Evolutionary conservation across 768 basidiomycete species (phyloP).

Genomic region (Leccinum truebloodii): DNA sequence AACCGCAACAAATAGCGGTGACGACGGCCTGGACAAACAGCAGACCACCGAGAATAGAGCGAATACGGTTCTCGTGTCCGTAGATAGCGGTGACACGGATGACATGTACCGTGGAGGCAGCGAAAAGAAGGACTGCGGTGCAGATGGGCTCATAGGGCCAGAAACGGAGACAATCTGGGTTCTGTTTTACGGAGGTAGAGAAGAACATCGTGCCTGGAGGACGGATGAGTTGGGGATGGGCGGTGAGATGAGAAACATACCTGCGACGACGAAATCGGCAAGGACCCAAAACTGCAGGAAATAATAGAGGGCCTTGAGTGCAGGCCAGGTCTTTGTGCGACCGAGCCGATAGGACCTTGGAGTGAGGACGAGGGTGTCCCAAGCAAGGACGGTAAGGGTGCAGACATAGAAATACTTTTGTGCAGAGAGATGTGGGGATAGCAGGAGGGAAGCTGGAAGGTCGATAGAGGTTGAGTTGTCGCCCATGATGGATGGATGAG

Average conservation of each 20-base stretch:
- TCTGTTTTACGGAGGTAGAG: constrained; percentile 64
- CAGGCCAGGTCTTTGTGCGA: constrained; percentile 65
- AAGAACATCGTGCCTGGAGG: constrained; percentile 77
- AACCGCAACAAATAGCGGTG: constrained; percentile 74
- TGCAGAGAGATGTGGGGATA: constrained; percentile 75
- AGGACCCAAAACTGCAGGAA: constrained; percentile 80
- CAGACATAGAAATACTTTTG: constrained; percentile 92
- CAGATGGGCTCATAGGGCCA: constrained; percentile 87
- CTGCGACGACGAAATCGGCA: constrained; percentile 73
- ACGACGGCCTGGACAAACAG: constrained; percentile 68
- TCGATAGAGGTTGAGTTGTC: constrained; percentile 1
- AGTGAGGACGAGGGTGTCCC: constrained; percentile 85
- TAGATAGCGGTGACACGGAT: constrained; percentile 82
- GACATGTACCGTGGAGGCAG: constrained; percentile 73
- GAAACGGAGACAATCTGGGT: constrained; percentile 60
- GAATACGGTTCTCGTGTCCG: constrained; percentile 54
- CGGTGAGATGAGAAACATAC: constrained; percentile 36
- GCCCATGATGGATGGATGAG: constrained; percentile 22
- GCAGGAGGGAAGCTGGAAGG: constrained; percentile 68
- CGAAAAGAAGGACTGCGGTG: constrained; percentile 73
- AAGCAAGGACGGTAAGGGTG: constrained; percentile 85
- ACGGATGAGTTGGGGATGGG: constrained; percentile 2
- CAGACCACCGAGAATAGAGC: constrained; percentile 56
- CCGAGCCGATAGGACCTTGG: constrained; percentile 76
- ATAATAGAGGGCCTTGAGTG: constrained; percentile 74